Evolutionary conservation across 768 basidiomycete species (phyloP).

Genomic region (Boletus rubescentipes): DNA sequence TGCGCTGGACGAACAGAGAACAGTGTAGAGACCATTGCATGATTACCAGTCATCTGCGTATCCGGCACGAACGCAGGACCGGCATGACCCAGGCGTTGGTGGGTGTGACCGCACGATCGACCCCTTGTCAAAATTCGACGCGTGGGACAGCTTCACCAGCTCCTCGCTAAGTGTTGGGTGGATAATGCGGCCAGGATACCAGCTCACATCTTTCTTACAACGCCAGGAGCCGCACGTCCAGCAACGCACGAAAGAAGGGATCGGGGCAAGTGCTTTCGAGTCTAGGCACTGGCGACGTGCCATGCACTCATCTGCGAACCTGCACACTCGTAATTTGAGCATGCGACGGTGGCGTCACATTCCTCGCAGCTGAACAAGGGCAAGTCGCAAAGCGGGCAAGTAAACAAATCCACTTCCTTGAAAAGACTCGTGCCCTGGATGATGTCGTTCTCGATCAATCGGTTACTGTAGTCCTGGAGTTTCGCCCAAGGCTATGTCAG

Average conservation of each 20-base stretch:
- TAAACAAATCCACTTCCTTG: background rate
- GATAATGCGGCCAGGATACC: background rate
- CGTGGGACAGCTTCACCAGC: background rate
- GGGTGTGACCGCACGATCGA: background rate
- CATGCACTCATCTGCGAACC: background rate
- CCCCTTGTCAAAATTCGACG: too few relatives aligned
- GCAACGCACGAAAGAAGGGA: background rate
- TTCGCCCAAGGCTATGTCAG: background rate
- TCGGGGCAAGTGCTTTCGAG: background rate
- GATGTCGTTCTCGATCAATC: background rate
- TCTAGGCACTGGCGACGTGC: background rate
- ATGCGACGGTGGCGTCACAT: background rate
- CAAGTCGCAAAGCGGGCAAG: constrained; percentile 4
- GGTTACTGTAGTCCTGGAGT: background rate
- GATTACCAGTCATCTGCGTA: background rate
- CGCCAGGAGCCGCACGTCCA: background rate
- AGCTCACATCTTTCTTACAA: background rate
- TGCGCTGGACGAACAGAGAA: background rate
- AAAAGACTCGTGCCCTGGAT: background rate
- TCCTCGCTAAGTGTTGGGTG: background rate
- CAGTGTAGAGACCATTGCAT: background rate
- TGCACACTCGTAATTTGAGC: background rate
- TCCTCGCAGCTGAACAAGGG: background rate
- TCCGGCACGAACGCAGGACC: background rate
- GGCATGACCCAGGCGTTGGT: background rate